Evolutionary conservation across 495 filamentous ascomycete genomes (phyloP).

Genomic region (Pyrenula aspistea): DNA sequence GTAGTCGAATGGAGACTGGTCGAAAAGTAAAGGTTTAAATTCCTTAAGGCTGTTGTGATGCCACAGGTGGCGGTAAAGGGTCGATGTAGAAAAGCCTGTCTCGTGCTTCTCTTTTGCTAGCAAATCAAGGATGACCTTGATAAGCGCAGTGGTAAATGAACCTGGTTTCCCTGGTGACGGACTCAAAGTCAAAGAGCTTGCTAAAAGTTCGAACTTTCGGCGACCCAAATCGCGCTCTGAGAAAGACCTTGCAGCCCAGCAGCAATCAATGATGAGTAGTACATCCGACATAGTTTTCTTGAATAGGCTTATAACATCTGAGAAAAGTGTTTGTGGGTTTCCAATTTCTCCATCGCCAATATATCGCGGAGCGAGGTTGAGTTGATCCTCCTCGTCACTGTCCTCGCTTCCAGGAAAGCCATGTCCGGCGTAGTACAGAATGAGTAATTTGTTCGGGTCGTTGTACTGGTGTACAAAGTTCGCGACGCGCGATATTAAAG

Average conservation of each 20-base stretch:
- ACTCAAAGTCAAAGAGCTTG: background rate
- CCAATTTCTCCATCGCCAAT: constrained; percentile 21
- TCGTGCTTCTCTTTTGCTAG: background rate
- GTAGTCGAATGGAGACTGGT: background rate
- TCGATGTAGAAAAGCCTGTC: background rate
- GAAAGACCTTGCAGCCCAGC: constrained; percentile 24
- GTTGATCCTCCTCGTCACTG: constrained; percentile 35
- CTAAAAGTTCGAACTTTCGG: background rate
- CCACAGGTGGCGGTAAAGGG: background rate
- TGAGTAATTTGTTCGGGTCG: constrained; percentile 31
- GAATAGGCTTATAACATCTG: constrained; percentile 38
- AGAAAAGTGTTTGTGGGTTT: constrained; percentile 24
- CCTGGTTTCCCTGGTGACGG: background rate
- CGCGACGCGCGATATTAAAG: constrained; percentile 33
- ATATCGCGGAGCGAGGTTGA: background rate
- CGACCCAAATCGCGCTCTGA: background rate
- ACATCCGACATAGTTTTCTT: constrained; percentile 39
- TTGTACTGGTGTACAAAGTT: constrained; percentile 38
- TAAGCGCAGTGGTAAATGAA: background rate
- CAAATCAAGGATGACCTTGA: background rate
- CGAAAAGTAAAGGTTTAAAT: background rate
- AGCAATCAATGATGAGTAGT: constrained; percentile 41
- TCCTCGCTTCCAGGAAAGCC: constrained; percentile 11
- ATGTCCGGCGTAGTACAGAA: constrained; percentile 44
- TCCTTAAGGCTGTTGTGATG: background rate